Conservation (phyloP, 1,284 basidiomycete species). For the Thelephora terrestris region DNA sequence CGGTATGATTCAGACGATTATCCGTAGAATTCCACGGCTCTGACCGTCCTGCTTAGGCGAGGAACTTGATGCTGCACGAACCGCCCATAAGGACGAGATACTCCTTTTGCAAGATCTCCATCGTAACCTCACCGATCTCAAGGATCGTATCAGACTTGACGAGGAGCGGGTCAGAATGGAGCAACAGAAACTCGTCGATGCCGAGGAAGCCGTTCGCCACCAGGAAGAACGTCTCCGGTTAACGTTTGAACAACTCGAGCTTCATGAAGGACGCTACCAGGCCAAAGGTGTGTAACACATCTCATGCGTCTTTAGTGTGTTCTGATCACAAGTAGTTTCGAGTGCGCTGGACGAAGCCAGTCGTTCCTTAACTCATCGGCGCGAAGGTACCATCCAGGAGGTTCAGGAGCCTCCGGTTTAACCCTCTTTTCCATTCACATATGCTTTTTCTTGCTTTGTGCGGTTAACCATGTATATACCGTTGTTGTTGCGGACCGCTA, state of each 20-base stretch:
- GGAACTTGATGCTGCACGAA: slow-evolving; percentile 46
- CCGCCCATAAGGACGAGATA: slow-evolving; percentile 49
- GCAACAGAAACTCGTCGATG: slow-evolving; percentile 9
- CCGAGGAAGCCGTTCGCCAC: slow-evolving; percentile 39
- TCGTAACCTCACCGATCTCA: slow-evolving; percentile 40
- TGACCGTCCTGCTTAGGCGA: slow-evolving; percentile 24
- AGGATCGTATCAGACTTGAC: slow-evolving; percentile 43
- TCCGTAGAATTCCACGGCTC: background rate
- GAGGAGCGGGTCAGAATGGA: slow-evolving; percentile 45
- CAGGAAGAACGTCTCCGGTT: slow-evolving; percentile 43
- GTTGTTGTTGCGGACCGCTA: too few relatives aligned
- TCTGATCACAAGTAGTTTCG: background rate
- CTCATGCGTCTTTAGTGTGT: background rate
- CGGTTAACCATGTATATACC: too few relatives aligned
- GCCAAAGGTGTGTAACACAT: slow-evolving; percentile 36
- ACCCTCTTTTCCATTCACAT: background rate
- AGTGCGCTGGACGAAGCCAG: background rate
- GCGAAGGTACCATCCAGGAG: too few relatives aligned
- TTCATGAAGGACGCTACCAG: slow-evolving; percentile 44
- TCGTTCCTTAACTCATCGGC: too few relatives aligned
- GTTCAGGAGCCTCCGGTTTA: too few relatives aligned
- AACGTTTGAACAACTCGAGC: slow-evolving; percentile 45
- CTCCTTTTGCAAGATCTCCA: slow-evolving; percentile 44
- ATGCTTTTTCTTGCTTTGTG: background rate
- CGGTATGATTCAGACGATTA: slow-evolving; percentile 28